Conservation (phyloP, 768 basidiomycete species). For the Suillus weaverae region DNA sequence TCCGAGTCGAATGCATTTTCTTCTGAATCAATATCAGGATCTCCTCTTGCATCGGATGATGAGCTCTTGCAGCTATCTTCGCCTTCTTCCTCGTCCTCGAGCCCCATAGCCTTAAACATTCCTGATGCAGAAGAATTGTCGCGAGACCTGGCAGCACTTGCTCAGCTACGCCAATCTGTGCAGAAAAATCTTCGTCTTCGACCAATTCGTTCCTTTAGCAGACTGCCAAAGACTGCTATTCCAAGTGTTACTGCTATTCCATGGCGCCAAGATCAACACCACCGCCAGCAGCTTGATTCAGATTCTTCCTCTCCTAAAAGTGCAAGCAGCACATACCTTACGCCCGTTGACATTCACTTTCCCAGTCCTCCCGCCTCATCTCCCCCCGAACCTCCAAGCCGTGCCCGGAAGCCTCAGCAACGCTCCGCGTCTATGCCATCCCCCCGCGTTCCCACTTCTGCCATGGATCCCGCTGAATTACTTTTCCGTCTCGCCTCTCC, state of each 20-base stretch:
- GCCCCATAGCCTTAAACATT: conserved; percentile 18
- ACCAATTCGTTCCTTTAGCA: conserved; percentile 63
- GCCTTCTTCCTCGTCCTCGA: conserved; percentile 29
- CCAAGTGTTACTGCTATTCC: not conserved
- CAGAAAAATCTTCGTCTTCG: conserved; percentile 77
- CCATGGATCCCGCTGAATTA: conserved; percentile 45
- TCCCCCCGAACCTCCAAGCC: conserved; percentile 15
- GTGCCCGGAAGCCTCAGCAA: conserved; percentile 12
- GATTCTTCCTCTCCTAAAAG: conserved; percentile 42
- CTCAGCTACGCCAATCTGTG: conserved; percentile 67
- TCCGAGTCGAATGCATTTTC: conserved; percentile 37
- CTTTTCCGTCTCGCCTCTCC: conserved; percentile 49
- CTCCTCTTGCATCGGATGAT: conserved; percentile 26
- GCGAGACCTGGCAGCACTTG: conserved; percentile 66
- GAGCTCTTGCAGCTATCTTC: conserved; percentile 28
- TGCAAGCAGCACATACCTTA: conserved; percentile 52
- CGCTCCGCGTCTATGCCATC: conserved; percentile 15
- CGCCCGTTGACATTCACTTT: conserved; percentile 42
- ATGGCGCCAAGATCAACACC: conserved; percentile 8
- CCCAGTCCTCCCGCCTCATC: conserved; percentile 28
- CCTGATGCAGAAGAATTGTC: conserved; percentile 56
- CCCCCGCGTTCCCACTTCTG: conserved; percentile 36
- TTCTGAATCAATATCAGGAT: conserved; percentile 18
- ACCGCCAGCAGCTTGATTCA: conserved; percentile 7
- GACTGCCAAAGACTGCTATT: conserved; percentile 47